A percentile compares a stretch with the other conserved stretches of the same genome.
These are phyloP conservation scores for Coemansia brasiliensis DNA, from an alignment of 192 early-diverging fungal species.

Conservation along the genomic window DNA sequence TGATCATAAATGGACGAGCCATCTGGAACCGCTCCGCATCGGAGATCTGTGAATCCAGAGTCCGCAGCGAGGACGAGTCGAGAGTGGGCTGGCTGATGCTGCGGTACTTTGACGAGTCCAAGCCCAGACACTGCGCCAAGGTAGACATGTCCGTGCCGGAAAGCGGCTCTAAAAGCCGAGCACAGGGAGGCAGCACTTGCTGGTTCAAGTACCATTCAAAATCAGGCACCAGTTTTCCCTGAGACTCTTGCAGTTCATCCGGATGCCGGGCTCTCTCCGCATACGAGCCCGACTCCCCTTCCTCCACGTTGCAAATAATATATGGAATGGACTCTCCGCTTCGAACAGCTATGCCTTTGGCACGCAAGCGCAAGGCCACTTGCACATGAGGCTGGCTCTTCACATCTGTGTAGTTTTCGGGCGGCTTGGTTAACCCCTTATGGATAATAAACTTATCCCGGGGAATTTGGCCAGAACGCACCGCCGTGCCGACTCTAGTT, in stretches of 20 bases:
- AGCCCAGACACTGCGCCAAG: constrained; percentile 81
- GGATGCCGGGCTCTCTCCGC: constrained; percentile 82
- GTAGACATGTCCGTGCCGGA: constrained; percentile 77
- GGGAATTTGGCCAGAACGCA: constrained; percentile 66
- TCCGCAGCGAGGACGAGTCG: constrained; percentile 64
- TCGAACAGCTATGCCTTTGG: constrained; percentile 63
- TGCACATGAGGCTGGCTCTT: constrained; percentile 93
- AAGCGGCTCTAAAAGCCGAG: constrained; percentile 80
- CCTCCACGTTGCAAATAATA: constrained; percentile 70
- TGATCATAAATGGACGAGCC: constrained; percentile 57
- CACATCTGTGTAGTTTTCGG: constrained; percentile 84
- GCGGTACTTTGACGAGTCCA: constrained; percentile 72
- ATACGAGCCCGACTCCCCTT: constrained; percentile 39
- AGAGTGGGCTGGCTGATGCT: constrained; percentile 2
- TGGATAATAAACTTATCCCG: constrained; percentile 88
- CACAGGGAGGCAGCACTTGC: constrained; percentile 87
- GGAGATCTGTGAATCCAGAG: constrained; percentile 76
- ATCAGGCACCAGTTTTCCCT: constrained; percentile 58
- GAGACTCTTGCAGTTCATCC: constrained; percentile 67
- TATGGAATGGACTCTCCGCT: constrained; percentile 94
- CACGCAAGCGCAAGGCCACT: constrained; percentile 82
- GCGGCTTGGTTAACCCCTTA: constrained; percentile 91
- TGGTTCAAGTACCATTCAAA: constrained; percentile 91
- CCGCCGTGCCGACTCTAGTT: constrained; percentile 64
- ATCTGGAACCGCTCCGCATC: constrained; percentile 65